Evolutionary conservation across 2,329 filamentous ascomycete genomes (phyloP).

Genomic region (Ceratocystis harringtonii): DNA sequence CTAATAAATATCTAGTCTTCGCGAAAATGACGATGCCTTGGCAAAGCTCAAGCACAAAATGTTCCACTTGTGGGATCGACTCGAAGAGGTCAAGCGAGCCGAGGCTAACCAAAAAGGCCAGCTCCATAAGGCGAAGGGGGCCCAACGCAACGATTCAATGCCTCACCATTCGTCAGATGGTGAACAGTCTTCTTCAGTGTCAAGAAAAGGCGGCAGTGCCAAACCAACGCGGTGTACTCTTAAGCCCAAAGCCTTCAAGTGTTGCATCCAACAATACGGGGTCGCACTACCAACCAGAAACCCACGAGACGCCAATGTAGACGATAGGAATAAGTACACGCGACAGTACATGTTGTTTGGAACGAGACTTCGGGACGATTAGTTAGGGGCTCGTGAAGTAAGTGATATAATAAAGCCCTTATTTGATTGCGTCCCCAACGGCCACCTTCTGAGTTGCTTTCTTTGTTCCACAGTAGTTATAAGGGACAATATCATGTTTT

Average conservation of each 20-base stretch:
- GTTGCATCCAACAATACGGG: conserved; percentile 59
- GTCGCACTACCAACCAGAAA: conserved; percentile 32
- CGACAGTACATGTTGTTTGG: conserved; percentile 50
- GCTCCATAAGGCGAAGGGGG: conserved; percentile 5
- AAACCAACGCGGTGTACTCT: conserved; percentile 14
- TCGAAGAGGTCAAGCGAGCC: conserved; percentile 52
- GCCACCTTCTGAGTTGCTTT: too few relatives aligned
- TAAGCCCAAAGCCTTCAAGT: conserved; percentile 40
- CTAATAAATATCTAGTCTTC: conserved; percentile 31
- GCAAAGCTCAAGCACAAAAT: conserved; percentile 49
- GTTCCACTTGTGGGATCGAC: conserved; percentile 70
- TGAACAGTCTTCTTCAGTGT: conserved; percentile 18
- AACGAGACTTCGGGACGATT: conserved; percentile 37
- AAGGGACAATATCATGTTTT: neutral
- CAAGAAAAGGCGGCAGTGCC: neutral
- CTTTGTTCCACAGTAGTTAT: neutral
- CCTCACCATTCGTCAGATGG: conserved; percentile 28
- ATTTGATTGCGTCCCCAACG: too few relatives aligned
- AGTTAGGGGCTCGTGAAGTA: neutral
- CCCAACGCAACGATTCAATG: conserved; percentile 21
- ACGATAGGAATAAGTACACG: conserved; percentile 39
- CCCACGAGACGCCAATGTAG: conserved; percentile 31
- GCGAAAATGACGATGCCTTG: conserved; percentile 34
- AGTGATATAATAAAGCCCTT: neutral
- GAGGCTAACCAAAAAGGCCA: neutral